Percentiles rank a stretch among this genome's conserved stretches.
These are phyloP conservation scores for Cokeromyces recurvatus DNA, from an alignment of 371 early-diverging fungal genomes.

Conservation along the genomic window DNA sequence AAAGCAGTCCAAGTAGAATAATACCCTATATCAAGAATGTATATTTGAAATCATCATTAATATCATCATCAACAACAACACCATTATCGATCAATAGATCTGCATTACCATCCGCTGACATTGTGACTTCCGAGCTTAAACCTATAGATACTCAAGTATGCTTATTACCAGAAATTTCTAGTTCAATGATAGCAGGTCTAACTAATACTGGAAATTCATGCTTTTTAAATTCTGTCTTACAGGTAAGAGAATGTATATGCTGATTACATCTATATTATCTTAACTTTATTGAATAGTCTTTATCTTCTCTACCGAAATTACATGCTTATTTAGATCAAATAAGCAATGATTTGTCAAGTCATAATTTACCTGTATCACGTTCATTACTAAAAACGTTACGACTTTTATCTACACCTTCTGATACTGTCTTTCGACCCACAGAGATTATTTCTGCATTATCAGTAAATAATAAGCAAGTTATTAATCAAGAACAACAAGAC, in stretches of 20 bases:
- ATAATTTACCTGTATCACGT: constrained; percentile 26
- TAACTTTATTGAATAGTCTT: constrained; percentile 27
- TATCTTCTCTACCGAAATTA: constrained; percentile 38
- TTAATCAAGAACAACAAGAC: constrained; percentile 80
- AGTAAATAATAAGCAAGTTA: constrained; percentile 19
- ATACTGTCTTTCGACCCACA: constrained; percentile 25
- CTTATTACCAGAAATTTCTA: neutral
- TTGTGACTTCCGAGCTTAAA: constrained; percentile 4
- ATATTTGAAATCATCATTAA: neutral
- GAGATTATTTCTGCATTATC: constrained; percentile 27
- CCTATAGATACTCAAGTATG: constrained; percentile 6
- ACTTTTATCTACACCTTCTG: constrained; percentile 22
- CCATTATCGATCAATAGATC: neutral
- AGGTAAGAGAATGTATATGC: too few species aligned
- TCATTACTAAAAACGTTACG: constrained; percentile 32
- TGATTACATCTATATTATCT: constrained; percentile 2
- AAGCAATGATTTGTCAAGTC: neutral
- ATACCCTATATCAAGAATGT: neutral
- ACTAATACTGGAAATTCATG: constrained; percentile 93
- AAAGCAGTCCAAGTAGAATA: neutral
- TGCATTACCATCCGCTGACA: neutral
- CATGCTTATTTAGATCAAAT: constrained; percentile 29
- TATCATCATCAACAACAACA: neutral
- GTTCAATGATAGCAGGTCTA: constrained; percentile 52
- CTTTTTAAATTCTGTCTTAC: constrained; percentile 89